These are phyloP conservation scores for Botrytis pseudocinerea DNA, from an alignment of 2,329 filamentous ascomycete genomes.

Conservation along the genomic window DNA sequence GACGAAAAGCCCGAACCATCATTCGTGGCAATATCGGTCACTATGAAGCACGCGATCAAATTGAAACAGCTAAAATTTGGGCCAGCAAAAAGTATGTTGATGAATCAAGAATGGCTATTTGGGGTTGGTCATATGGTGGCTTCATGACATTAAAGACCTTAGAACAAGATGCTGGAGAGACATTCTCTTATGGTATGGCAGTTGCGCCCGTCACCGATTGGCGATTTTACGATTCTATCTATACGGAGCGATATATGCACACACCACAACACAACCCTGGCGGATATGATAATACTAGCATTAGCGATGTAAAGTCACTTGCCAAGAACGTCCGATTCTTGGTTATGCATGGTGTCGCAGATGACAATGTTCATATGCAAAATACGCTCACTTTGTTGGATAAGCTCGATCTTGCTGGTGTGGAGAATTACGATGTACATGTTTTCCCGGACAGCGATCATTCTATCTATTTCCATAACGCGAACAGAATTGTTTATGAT, in stretches of 20 bases:
- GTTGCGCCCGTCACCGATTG: slow-evolving; percentile 99
- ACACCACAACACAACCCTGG: slow-evolving; percentile 77
- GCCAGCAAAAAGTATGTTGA: slow-evolving; percentile 82
- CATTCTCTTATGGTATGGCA: slow-evolving; percentile 96
- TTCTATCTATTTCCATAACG: slow-evolving; percentile 91
- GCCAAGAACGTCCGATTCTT: slow-evolving; percentile 80
- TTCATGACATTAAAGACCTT: slow-evolving; percentile 95
- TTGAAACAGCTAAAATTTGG: slow-evolving; percentile 84
- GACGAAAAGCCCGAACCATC: slow-evolving; percentile 77
- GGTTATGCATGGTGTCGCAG: slow-evolving; percentile 92
- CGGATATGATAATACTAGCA: slow-evolving; percentile 75
- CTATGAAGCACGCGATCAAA: slow-evolving; percentile 87
- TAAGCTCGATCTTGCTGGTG: slow-evolving; percentile 73
- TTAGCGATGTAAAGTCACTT: slow-evolving; percentile 74
- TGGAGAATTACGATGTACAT: slow-evolving; percentile 95
- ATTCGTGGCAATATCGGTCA: slow-evolving; percentile 82
- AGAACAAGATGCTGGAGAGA: slow-evolving; percentile 83
- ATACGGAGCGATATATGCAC: slow-evolving; percentile 97
- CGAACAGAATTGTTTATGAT: slow-evolving; percentile 86
- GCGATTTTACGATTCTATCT: slow-evolving; percentile 92
- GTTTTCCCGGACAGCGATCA: slow-evolving; percentile 97
- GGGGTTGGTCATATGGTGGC: slow-evolving; percentile 98
- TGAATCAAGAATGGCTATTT: slow-evolving; percentile 79
- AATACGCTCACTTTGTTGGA: slow-evolving; percentile 88
- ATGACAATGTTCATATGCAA: slow-evolving; percentile 98